Evolutionary conservation across 495 filamentous ascomycete species (phyloP).

Genomic region (Clohesyomyces aquaticus): DNA sequence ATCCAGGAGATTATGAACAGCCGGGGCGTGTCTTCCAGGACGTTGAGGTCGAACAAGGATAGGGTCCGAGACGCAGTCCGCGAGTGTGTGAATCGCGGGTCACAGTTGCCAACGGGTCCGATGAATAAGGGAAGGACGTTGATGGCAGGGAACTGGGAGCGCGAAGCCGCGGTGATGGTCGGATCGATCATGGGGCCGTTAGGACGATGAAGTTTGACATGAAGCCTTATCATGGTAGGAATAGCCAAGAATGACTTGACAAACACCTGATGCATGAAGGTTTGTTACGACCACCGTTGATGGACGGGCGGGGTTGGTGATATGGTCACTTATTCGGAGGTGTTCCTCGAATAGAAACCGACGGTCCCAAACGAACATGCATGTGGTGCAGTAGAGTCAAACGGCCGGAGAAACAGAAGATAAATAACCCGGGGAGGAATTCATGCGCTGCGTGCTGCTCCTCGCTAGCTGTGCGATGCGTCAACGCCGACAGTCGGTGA

Average conservation of each 20-base stretch:
- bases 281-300: background rate
- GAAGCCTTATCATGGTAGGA: no score
- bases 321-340: no score
- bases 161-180: conserved; percentile 95
- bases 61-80: conserved; percentile 74
- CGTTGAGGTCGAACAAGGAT: conserved; percentile 74
- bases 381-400: conserved; percentile 29
- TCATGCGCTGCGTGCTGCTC: conserved; percentile 17
- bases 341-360: conserved; percentile 41
- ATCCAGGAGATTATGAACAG: conserved; percentile 81
- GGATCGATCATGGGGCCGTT: conserved; percentile 66
- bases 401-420: conserved; percentile 29
- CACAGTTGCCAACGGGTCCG: conserved; percentile 60
- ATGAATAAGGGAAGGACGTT: conserved; percentile 47
- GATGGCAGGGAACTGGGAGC: conserved; percentile 70
- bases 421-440: conserved; percentile 1
- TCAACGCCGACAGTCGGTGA: background rate
- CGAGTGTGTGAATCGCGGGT: conserved; percentile 80
- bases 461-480: background rate
- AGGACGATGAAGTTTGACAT: conserved; percentile 40
- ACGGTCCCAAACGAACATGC: conserved; percentile 22
- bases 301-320: no score
- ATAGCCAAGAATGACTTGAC: background rate
- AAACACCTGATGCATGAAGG: background rate
- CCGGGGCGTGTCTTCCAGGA: conserved; percentile 81